Percentiles rank a stretch among this genome's conserved stretches.
phyloP scores from a whole-genome alignment of 495 filamentous ascomycete species.

The Penicillium malachiteum region DNA sequence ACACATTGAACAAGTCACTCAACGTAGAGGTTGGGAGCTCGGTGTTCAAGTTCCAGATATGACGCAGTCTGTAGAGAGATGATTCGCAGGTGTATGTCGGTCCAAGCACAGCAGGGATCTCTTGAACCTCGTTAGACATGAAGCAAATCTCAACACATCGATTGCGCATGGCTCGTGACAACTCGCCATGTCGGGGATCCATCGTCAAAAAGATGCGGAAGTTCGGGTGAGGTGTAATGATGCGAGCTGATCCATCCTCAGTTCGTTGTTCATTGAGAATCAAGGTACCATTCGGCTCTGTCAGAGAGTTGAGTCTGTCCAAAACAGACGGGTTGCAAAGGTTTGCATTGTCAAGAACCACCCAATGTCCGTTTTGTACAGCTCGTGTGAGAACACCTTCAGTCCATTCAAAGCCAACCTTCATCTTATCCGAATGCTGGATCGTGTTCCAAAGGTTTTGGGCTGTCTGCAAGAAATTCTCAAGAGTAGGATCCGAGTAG shows the following conservation, averaged over 20 bases:
- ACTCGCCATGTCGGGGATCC: conserved; percentile 88
- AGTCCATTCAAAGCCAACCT: conserved; percentile 90
- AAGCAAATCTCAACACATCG: conserved; percentile 88
- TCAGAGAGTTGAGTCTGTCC: conserved; percentile 89
- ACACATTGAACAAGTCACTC: conserved; percentile 34
- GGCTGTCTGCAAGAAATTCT: conserved; percentile 32
- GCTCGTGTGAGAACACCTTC: conserved; percentile 89
- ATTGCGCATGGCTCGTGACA: conserved; percentile 96
- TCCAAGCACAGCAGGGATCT: conserved; percentile 17
- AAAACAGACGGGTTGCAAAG: conserved; percentile 92
- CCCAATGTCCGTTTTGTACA: conserved; percentile 82
- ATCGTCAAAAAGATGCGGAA: conserved; percentile 95
- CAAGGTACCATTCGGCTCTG: conserved; percentile 84
- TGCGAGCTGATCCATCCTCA: conserved; percentile 73
- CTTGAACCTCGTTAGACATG: conserved; percentile 30
- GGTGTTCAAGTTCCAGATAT: conserved; percentile 38
- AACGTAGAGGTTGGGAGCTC: conserved; percentile 14
- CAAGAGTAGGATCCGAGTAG: conserved; percentile 31
- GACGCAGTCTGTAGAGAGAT: conserved; percentile 49
- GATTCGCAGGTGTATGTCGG: conserved; percentile 50
- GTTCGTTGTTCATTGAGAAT: conserved; percentile 89
- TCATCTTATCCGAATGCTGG: conserved; percentile 51
- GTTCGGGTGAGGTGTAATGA: conserved; percentile 78
- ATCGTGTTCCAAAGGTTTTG: conserved; percentile 42
- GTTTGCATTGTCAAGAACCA: conserved; percentile 96